phyloP scores from a whole-genome alignment of 441 rosid species.

The Brassica balearica region DNA sequence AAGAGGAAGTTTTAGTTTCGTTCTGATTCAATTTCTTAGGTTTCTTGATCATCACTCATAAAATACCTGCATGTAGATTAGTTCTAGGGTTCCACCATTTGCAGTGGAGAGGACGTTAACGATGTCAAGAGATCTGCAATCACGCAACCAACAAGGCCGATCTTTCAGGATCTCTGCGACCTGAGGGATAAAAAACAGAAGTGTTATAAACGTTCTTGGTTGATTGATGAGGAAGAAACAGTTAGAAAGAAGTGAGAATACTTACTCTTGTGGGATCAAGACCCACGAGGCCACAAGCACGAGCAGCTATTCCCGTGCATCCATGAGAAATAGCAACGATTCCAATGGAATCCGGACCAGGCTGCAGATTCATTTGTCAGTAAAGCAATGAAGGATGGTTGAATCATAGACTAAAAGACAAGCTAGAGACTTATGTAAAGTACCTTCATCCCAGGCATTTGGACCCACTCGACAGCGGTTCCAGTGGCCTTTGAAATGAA shows the following conservation, averaged over 20 bases:
- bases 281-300: constrained; percentile 81
- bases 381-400: neutral
- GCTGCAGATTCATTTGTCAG: constrained; percentile 48
- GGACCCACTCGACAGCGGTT: constrained; percentile 89
- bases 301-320: constrained; percentile 79
- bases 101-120: constrained; percentile 69
- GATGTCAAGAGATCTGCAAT: constrained; percentile 69
- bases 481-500: constrained; percentile 87
- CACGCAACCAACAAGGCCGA: constrained; percentile 68
- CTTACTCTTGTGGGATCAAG: constrained; percentile 76
- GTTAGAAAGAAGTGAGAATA: constrained; percentile 20
- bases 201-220: neutral
- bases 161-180: constrained; percentile 84
- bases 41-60: constrained; percentile 9
- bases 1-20: neutral
- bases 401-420: neutral
- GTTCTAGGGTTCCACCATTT: constrained; percentile 74
- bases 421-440: constrained; percentile 2
- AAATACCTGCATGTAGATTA: constrained; percentile 74
- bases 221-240: constrained; percentile 12
- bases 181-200: constrained; percentile 37
- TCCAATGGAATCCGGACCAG: constrained; percentile 97
- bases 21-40: neutral
- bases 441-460: constrained; percentile 92
- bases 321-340: constrained; percentile 88